Conservation (phyloP, 352 stramenopile genomes). For the Bremia lactucae region DNA sequence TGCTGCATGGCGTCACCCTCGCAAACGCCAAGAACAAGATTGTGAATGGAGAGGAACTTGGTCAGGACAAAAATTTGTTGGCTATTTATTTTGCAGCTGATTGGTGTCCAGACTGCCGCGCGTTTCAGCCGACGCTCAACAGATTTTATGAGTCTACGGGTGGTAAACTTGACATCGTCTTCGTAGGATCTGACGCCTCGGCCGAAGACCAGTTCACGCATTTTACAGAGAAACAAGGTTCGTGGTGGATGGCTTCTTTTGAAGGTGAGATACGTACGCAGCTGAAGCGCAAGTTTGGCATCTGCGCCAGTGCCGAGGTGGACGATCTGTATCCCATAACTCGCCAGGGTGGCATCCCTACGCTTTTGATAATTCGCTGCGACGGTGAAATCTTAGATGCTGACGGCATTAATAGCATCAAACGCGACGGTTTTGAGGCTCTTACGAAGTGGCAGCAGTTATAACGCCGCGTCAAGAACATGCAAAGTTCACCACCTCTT, state of each 20-base stretch:
- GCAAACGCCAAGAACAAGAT: constrained; percentile 43
- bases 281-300: constrained; percentile 74
- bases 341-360: constrained; percentile 63
- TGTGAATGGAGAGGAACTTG: constrained; percentile 30
- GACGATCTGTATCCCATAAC: constrained; percentile 38
- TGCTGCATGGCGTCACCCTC: constrained; percentile 45
- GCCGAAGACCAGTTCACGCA: constrained; percentile 45
- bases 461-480: no score
- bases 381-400: constrained; percentile 62
- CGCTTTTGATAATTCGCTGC: constrained; percentile 50
- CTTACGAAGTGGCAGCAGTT: constrained; percentile 36
- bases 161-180: constrained; percentile 56
- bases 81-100: constrained; percentile 78
- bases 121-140: constrained; percentile 71
- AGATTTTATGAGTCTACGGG: constrained; percentile 51
- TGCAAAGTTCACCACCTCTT: no score
- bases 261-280: constrained; percentile 43
- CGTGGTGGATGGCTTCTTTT: constrained; percentile 73
- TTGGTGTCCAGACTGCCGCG: constrained; percentile 76
- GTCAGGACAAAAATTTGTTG: constrained; percentile 37
- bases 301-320: constrained; percentile 63
- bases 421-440: constrained; percentile 36
- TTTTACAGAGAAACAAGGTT: constrained; percentile 59
- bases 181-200: constrained; percentile 64
- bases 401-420: constrained; percentile 46